Evolutionary conservation across 148 eudicot genomes (phyloP).

Genomic region (Amaranthus cruentus): DNA sequence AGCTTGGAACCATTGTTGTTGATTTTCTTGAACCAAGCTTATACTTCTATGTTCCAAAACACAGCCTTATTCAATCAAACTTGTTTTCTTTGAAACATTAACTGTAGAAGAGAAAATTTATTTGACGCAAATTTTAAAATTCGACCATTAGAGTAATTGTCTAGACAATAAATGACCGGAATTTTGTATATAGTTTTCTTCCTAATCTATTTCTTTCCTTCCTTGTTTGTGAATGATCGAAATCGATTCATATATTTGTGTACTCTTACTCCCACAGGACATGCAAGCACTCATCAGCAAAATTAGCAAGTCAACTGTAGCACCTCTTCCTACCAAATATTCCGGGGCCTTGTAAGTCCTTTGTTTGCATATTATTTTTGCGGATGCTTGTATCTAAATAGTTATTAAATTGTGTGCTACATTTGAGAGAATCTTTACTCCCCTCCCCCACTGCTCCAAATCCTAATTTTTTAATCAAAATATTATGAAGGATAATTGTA

Average conservation of each 20-base stretch:
- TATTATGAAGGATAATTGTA: not conserved
- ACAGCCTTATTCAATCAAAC: not conserved
- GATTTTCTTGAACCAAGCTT: too few relatives aligned
- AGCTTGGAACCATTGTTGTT: too few relatives aligned
- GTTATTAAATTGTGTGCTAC: not conserved
- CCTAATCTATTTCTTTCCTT: not conserved
- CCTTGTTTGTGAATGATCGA: not conserved
- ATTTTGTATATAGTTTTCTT: not conserved
- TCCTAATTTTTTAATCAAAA: not conserved
- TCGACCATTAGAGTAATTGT: not conserved
- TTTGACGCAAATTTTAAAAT: not conserved
- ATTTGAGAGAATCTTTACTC: not conserved
- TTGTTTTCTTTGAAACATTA: not conserved
- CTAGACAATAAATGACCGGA: not conserved
- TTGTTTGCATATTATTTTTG: slow-evolving; percentile 9
- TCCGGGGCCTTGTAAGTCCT: slow-evolving; percentile 82
- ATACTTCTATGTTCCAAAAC: not conserved
- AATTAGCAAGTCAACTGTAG: slow-evolving; percentile 82
- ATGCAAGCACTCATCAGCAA: slow-evolving; percentile 95
- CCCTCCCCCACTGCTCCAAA: not conserved
- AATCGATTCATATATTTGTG: not conserved
- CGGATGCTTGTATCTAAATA: not conserved
- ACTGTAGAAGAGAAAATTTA: not conserved
- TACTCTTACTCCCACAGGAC: slow-evolving; percentile 50
- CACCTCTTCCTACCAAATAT: slow-evolving; percentile 85